Base-by-base conservation (phyloP, 208 protist species). In the Acanthamoeba castellanii region DNA sequence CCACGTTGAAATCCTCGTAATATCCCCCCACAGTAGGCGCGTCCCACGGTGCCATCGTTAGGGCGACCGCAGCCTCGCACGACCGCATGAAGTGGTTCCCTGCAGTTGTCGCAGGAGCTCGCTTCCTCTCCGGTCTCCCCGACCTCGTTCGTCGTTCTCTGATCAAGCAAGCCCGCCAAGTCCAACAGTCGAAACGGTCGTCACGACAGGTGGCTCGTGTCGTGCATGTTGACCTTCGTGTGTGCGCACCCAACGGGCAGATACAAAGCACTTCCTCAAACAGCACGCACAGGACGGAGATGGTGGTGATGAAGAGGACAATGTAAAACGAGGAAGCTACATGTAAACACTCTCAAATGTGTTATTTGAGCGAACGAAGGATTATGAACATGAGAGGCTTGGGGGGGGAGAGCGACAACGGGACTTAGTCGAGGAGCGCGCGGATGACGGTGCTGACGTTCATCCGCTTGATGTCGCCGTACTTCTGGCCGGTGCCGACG, bases 401-500 rank as follows among this genome's bases (percentile, higher is more conserved):
- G 25, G 45, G 25, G 25, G 45, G 25, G 34, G 2, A 91, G 8
- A 91, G 8, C 16, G 30, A 91, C 30, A 66, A 55, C 27, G 55
- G 14, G 59, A 37, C 30, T 85, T 81, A 94, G 30, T 81, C 50
- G 64, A 94, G 66, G 20, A 94, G 66, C 8, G 89, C 89, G 9
- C 70, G 68, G 45, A 94, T 82, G 70, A 94, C 89, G 70, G 89
- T 84, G 68, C 13, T 30, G 66, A 94, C 89, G 89, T 94, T 94
- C 64, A 94, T 76, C 61, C 70, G 64, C 89, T 94, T 94, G 47
- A 94, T 59, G 89, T 94, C 89, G 37, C 45, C 52, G 13, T 94
- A 94, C 70, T 76, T 94, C 64, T 94, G 99, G 0, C 99, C 99
- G 3, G 99, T 98, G 16, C 99, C 99, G 3, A 99, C 98, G 97